These are phyloP conservation scores for Phytophthora cryptogea DNA, from an alignment of 352 stramenopile species.

Conservation along the genomic window DNA sequence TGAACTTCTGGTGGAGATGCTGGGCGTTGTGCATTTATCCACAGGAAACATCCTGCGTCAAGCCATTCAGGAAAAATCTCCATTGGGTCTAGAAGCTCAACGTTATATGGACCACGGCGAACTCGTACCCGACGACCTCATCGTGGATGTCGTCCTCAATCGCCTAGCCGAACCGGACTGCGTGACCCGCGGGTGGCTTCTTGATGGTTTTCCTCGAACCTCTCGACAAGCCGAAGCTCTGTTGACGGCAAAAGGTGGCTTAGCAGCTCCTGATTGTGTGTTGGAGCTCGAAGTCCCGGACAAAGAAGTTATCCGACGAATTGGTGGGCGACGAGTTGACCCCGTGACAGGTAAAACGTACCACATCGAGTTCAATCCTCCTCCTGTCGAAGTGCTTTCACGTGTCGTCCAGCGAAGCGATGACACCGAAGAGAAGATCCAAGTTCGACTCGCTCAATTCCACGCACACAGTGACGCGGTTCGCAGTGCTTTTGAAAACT, in stretches of 20 bases:
- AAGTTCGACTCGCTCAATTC: conserved; percentile 83
- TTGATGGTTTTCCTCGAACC: conserved; percentile 94
- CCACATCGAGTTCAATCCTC: conserved; percentile 96
- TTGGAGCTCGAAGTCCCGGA: conserved; percentile 95
- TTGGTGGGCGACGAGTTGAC: conserved; percentile 96
- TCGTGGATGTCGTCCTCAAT: conserved; percentile 83
- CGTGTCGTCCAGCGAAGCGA: conserved; percentile 87
- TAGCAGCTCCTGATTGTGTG: conserved; percentile 80
- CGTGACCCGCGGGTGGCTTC: conserved; percentile 84
- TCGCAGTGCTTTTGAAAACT: conserved; percentile 41
- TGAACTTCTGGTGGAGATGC: conserved; percentile 85
- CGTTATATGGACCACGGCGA: conserved; percentile 87
- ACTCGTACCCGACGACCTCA: conserved; percentile 92
- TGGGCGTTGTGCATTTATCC: conserved; percentile 91
- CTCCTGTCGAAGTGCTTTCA: conserved; percentile 55
- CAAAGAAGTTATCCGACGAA: conserved; percentile 93
- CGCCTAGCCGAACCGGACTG: conserved; percentile 87
- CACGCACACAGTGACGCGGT: conserved; percentile 70
- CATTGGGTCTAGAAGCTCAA: conserved; percentile 78
- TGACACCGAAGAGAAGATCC: conserved; percentile 94
- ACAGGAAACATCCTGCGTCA: conserved; percentile 93
- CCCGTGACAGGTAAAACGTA: conserved; percentile 93
- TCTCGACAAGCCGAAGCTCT: conserved; percentile 83
- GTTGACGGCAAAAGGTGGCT: conserved; percentile 48
- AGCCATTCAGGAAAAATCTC: conserved; percentile 70